Evolutionary conservation across 1,284 basidiomycete genomes (phyloP).

Genomic region (Pseudozyma hubeiensis): DNA sequence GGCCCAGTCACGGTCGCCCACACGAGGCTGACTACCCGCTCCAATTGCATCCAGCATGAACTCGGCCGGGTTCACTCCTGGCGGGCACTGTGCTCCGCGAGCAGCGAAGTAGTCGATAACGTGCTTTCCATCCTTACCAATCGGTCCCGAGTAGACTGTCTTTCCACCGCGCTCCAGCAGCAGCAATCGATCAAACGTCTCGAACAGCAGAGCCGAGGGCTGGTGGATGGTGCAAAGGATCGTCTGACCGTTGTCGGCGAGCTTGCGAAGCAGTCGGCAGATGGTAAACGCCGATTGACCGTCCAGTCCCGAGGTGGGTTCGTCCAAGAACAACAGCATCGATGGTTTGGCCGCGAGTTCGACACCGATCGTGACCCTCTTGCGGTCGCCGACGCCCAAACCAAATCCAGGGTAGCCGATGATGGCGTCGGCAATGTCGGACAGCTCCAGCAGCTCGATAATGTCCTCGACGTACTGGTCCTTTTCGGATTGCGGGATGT

Average conservation of each 20-base stretch:
- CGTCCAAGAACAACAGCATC: slow-evolving; percentile 73
- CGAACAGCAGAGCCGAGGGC: slow-evolving; percentile 75
- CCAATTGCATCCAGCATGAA: slow-evolving; percentile 71
- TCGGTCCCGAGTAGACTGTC: slow-evolving; percentile 74
- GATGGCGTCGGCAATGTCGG: slow-evolving; percentile 78
- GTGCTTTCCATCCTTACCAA: slow-evolving; percentile 72
- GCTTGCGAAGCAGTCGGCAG: slow-evolving; percentile 79
- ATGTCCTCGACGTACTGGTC: slow-evolving; percentile 83
- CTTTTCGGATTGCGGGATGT: slow-evolving; percentile 79
- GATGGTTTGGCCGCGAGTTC: slow-evolving; percentile 83
- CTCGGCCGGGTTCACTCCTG: slow-evolving; percentile 73
- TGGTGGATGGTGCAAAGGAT: slow-evolving; percentile 74
- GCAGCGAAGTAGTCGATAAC: slow-evolving; percentile 73
- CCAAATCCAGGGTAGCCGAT: slow-evolving; percentile 73
- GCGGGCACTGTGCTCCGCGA: slow-evolving; percentile 72
- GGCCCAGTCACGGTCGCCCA: slow-evolving; percentile 68
- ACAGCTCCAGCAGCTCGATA: slow-evolving; percentile 81
- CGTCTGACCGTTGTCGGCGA: slow-evolving; percentile 87
- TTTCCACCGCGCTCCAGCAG: slow-evolving; percentile 65
- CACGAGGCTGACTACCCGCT: slow-evolving; percentile 63
- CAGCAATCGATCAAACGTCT: slow-evolving; percentile 76
- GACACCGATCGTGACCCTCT: slow-evolving; percentile 78
- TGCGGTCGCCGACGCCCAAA: slow-evolving; percentile 74
- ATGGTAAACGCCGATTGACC: slow-evolving; percentile 91
- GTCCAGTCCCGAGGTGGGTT: slow-evolving; percentile 81